phyloP scores from a whole-genome alignment of 176 grass and related monocot genomes.

The Tillandsia leiboldiana region DNA sequence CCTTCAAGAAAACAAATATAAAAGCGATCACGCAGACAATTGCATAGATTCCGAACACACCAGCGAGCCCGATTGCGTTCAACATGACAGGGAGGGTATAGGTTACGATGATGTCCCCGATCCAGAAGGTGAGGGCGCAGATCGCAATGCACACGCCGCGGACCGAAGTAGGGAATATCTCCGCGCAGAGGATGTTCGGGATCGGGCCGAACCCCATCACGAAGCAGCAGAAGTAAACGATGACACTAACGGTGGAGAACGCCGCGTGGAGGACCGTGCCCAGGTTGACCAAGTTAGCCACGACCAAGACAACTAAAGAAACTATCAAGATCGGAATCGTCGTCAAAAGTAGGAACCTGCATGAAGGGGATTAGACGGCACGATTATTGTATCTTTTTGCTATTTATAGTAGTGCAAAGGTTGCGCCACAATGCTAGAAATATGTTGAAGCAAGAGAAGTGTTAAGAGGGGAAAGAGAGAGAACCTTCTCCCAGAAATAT shows the following conservation, averaged over 20 bases:
- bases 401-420: neutral
- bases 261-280: constrained; percentile 49
- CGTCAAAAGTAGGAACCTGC: constrained; percentile 64
- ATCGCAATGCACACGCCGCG: constrained; percentile 80
- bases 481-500: constrained; percentile 86
- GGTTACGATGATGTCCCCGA: constrained; percentile 66
- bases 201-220: constrained; percentile 90
- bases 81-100: constrained; percentile 83
- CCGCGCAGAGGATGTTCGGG: constrained; percentile 83
- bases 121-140: constrained; percentile 71
- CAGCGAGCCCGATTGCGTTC: constrained; percentile 65
- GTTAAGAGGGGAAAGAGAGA: neutral
- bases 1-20: constrained; percentile 73
- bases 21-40: constrained; percentile 53
- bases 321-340: constrained; percentile 76
- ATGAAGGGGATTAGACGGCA: constrained; percentile 4
- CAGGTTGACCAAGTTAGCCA: constrained; percentile 53
- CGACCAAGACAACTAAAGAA: constrained; percentile 55
- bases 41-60: constrained; percentile 75
- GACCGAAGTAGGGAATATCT: constrained; percentile 80
- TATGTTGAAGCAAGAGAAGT: neutral
- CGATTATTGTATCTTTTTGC: neutral
- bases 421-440: neutral
- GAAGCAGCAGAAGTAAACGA: constrained; percentile 76
- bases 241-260: constrained; percentile 69